Base-by-base conservation (phyloP, 768 basidiomycete genomes). In the Tubosaeta brunneosetosa region DNA sequence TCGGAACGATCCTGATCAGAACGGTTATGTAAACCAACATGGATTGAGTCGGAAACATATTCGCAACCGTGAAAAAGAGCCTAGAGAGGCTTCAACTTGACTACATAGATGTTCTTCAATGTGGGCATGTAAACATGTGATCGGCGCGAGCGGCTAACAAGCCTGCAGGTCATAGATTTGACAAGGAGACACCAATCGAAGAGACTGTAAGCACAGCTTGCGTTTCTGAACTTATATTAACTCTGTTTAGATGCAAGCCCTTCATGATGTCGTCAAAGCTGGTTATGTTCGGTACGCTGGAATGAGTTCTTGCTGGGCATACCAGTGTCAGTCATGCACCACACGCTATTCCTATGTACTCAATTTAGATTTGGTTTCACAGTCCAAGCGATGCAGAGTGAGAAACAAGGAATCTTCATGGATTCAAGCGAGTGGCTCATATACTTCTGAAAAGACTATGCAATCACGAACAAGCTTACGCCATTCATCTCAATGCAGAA, bases 401-500 rank as follows among this genome's bases (percentile, higher is more conserved):
- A 57, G 66, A 32, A 38, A 12, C 6, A 5, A 19, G 4, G 26
- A 2, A 7, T 12, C 4, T 14, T 14, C 10, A 10, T 43, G 7
- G 19, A n/a, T 44, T 47, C 25, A 31, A 48, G 32, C 12, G 8
- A 2, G 7, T 49, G 11, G 4, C 33, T 61, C 16, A 56, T 40
- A 16, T 22, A 8, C 22, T 34, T 17, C 52, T 32, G 4, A 49
- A 44, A 55, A 71, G 71, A 70, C 58, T 74, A 74, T 26, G 74
- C 75, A 6, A 73, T 74, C 55, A 63, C 56, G 29, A 73, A 75
- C 57, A 73, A 70, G 38, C 68, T 75, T 32, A 79, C 77, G 7
- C 78, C 76, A 6, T 83, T 84, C 67, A 78, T 83, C 66, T 78
- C 78, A 10, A 84, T 84, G 83, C 83, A 84, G 64, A 82, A 84